These are phyloP conservation scores for Cladosporium sp. DNA, from an alignment of 2,329 filamentous ascomycete genomes.

Conservation along the genomic window DNA sequence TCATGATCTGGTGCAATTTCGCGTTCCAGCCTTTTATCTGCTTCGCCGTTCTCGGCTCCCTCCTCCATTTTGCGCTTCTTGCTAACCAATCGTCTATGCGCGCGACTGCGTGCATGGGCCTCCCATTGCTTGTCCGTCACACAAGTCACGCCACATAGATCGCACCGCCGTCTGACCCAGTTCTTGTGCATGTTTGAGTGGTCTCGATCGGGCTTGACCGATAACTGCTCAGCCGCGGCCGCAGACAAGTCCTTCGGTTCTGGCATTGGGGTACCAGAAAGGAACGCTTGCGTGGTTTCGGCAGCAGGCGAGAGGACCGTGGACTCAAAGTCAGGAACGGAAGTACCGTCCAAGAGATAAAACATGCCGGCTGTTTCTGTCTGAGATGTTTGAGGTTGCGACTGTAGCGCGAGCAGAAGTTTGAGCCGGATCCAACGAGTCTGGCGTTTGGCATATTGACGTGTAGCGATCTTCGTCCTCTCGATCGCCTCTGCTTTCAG, in stretches of 20 bases:
- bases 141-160: constrained; percentile 60
- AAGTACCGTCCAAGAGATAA: constrained; percentile 77
- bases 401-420: constrained; percentile 37
- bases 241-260: constrained; percentile 52
- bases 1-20: background rate
- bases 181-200: constrained; percentile 39
- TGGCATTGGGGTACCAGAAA: constrained; percentile 53
- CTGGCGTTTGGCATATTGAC: constrained; percentile 83
- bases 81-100: constrained; percentile 42
- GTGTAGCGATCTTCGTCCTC: constrained; percentile 74
- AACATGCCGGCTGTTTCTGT: constrained; percentile 46
- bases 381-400: background rate
- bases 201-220: constrained; percentile 51
- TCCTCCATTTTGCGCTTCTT: constrained; percentile 17
- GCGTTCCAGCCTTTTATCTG: background rate
- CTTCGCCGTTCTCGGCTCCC: background rate
- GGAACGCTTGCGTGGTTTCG: constrained; percentile 59
- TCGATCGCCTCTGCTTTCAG: constrained; percentile 62
- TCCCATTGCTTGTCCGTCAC: constrained; percentile 56
- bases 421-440: constrained; percentile 83
- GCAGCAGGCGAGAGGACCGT: constrained; percentile 65
- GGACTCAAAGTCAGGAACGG: constrained; percentile 57
- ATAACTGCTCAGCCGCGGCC: constrained; percentile 54
- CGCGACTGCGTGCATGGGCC: constrained; percentile 51
- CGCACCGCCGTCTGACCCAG: constrained; percentile 59